phyloP scores from a whole-genome alignment of 1,284 basidiomycete species.

The Cutaneotrichosporon cutaneum region DNA sequence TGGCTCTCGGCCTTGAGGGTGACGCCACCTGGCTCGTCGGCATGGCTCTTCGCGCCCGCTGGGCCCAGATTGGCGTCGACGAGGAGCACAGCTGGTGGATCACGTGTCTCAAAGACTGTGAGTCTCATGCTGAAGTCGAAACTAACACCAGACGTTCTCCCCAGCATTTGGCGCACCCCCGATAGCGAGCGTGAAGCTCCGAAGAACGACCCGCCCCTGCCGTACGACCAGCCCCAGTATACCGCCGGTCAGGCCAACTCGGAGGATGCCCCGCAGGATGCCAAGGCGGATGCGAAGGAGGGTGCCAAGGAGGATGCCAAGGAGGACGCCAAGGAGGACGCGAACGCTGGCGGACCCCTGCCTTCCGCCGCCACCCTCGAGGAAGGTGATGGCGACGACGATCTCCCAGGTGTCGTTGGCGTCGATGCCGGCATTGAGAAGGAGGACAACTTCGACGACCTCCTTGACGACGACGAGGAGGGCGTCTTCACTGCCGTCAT shows the following conservation, averaged over 20 bases:
- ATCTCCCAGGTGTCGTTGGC: background rate
- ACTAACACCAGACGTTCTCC: conserved; percentile 30
- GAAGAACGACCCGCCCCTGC: conserved; percentile 11
- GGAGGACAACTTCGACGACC: conserved; percentile 2
- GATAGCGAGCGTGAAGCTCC: conserved; percentile 5
- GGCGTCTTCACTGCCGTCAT: no score
- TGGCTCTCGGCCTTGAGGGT: conserved; percentile 3
- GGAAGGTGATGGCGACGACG: conserved; percentile 2
- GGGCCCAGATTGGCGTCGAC: conserved; percentile 38
- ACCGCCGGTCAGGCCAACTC: no score
- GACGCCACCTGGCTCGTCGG: conserved; percentile 28
- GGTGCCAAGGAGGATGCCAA: no score
- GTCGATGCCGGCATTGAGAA: background rate
- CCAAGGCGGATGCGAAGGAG: background rate
- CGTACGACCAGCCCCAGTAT: background rate
- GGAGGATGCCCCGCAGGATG: no score
- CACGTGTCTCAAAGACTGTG: conserved; percentile 44
- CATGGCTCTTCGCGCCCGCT: conserved; percentile 41
- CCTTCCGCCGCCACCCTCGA: no score
- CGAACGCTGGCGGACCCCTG: no score
- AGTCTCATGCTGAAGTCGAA: conserved; percentile 12
- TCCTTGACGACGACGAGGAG: background rate
- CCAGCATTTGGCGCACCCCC: conserved; percentile 29
- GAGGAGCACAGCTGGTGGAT: conserved; percentile 37
- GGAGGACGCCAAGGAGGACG: no score